Evolutionary conservation across 108 stramenopile genomes (phyloP), one percentile per base, ranked within the genome.

Genomic region (Pseudonitzschia pungens): DNA sequence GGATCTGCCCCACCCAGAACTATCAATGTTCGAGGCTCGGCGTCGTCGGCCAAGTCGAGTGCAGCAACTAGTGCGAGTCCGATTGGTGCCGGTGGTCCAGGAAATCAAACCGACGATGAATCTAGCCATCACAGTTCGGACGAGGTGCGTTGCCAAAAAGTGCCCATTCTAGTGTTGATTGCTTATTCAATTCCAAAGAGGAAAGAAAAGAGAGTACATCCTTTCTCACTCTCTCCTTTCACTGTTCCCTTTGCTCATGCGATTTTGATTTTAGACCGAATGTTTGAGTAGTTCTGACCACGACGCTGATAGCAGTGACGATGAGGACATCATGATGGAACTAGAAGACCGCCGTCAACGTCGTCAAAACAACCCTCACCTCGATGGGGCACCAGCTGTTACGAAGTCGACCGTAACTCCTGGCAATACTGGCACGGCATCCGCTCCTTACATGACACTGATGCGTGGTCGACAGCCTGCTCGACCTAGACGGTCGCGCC

Each of bases 1-100:
- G 88, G 89, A 48, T 83, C 83, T 20, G 87, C 89, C 6, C 91
- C 91, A 33, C 91, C 89, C 0, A 85, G 86, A 32, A 89, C 89
- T n/a, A 88, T 92, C 78, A 89, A 93, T 65, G 87, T 89, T 26
- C 78, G 82, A 32, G 91, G 83, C 18, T 72, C 75, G 14, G 40
- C 62, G n/a, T 55, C 54, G n/a, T 55, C 54, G 24, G 20, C 54
- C 9, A 55, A 55, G 26, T 55, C 54, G 54, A 26, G 22, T 26
- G 26, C 22, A 2, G 33, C 32, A 16, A 62, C 60, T 10, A 62
- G 20, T 21, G 40, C 33, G 5, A 62, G 33, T 29, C 21, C 33
- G 26, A 41, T n/a, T 21, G 32, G 32, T 14, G 63, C 70, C 28
- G 53, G 67, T 21, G 77, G 78, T 21, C 79, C 81, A 42, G 70